A percentile compares a stretch with the other conserved stretches of the same genome.
Evolutionary conservation across 75 land plant species (phyloP).

Genomic region (Larix kaempferi): DNA sequence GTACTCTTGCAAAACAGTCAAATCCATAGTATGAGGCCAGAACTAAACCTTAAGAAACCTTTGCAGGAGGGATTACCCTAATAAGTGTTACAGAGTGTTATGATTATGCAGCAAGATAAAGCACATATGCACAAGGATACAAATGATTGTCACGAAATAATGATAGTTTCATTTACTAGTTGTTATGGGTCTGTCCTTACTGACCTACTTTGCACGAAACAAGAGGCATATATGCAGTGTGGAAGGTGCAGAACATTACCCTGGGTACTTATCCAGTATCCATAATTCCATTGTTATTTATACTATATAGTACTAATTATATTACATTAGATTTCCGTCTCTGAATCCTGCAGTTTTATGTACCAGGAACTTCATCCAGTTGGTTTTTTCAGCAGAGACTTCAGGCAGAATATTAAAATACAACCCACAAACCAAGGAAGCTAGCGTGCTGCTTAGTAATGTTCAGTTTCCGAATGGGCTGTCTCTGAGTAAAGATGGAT

Average conservation of each 20-base stretch:
- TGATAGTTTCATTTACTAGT: too few relatives aligned
- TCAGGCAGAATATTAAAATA: constrained; percentile 77
- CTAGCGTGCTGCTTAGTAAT: constrained; percentile 55
- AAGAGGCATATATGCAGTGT: neutral
- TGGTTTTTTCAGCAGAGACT: constrained; percentile 66
- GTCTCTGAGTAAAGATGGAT: constrained; percentile 74
- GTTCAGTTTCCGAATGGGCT: constrained; percentile 88
- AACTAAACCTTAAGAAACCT: neutral
- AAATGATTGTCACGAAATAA: too few relatives aligned
- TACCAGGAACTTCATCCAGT: constrained; percentile 70
- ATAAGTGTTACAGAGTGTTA: neutral
- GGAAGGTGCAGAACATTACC: too few relatives aligned
- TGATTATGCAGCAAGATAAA: neutral
- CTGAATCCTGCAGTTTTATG: neutral
- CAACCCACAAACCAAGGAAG: constrained; percentile 54
- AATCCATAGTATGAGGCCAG: too few relatives aligned
- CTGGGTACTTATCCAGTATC: neutral
- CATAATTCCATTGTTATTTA: neutral
- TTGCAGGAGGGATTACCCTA: neutral
- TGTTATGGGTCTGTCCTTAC: too few relatives aligned
- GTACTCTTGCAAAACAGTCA: too few relatives aligned
- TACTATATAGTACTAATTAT: neutral
- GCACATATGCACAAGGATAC: neutral
- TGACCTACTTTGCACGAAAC: neutral
- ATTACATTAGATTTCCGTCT: neutral